Percentiles rank a stretch among this genome's conserved stretches.
Conservation (phyloP, 2,329 filamentous ascomycete genomes). For the Ciborinia camelliae region DNA sequence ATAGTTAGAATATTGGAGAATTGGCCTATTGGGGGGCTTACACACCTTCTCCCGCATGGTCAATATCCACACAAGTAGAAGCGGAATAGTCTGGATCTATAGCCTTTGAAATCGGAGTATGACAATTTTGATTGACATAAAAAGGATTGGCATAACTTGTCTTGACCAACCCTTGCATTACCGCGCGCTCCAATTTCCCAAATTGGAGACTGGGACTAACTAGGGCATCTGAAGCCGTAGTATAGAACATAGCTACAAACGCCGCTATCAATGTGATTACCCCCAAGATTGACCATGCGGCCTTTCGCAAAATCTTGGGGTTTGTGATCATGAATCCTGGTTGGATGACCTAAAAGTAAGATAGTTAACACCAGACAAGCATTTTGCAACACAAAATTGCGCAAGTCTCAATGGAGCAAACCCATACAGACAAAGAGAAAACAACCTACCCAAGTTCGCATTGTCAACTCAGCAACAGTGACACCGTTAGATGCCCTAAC, state of each 20-base stretch:
- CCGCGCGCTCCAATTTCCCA: slow-evolving; percentile 48
- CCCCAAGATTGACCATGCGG: slow-evolving; percentile 61
- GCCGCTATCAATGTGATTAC: slow-evolving; percentile 61
- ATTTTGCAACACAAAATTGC: not conserved
- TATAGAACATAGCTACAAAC: slow-evolving; percentile 67
- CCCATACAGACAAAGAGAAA: not conserved
- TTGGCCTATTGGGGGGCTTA: not conserved
- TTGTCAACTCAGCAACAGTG: slow-evolving; percentile 72
- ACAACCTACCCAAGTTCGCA: slow-evolving; percentile 60
- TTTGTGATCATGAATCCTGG: slow-evolving; percentile 71
- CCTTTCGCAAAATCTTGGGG: slow-evolving; percentile 61
- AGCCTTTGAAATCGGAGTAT: slow-evolving; percentile 52
- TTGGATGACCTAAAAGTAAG: slow-evolving; percentile 64
- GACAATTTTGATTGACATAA: slow-evolving; percentile 56
- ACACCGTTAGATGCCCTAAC: slow-evolving; percentile 59
- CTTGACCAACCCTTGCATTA: slow-evolving; percentile 55
- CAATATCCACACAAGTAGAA: slow-evolving; percentile 63
- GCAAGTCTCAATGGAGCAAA: not conserved
- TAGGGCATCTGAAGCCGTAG: slow-evolving; percentile 70
- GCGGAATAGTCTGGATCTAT: slow-evolving; percentile 44
- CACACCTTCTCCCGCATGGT: slow-evolving; percentile 62
- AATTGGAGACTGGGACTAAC: slow-evolving; percentile 69
- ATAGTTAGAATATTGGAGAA: not conserved
- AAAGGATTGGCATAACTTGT: slow-evolving; percentile 60
- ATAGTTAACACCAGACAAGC: slow-evolving; percentile 55